Percentiles rank a stretch among this genome's conserved stretches.
Evolutionary conservation across 2,329 filamentous ascomycete genomes (phyloP).

Genomic region (Colletotrichum sp.): DNA sequence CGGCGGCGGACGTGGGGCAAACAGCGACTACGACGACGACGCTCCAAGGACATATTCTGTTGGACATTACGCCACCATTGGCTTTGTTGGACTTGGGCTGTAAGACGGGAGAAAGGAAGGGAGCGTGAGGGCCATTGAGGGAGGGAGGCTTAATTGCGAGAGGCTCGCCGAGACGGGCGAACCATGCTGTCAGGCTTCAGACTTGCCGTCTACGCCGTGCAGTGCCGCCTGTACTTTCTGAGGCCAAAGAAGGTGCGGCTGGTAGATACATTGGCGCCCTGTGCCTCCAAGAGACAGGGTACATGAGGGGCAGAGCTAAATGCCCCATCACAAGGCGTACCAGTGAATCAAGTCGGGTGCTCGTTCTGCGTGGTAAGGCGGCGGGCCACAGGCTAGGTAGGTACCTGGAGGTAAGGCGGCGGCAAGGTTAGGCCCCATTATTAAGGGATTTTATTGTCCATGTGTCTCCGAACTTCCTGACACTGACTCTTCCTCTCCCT

Average conservation of each 20-base stretch:
- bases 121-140: not conserved
- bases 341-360: not conserved
- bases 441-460: slow-evolving; percentile 9
- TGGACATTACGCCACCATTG: not conserved
- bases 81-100: not conserved
- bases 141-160: not conserved
- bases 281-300: not conserved
- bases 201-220: not conserved
- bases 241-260: not conserved
- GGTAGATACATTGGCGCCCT: not conserved
- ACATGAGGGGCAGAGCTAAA: not conserved
- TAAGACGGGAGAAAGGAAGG: not conserved
- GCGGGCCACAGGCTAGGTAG: not conserved
- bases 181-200: not conserved
- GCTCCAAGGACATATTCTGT: not conserved
- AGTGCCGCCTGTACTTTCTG: not conserved
- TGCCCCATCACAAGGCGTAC: not conserved
- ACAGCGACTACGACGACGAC: not conserved
- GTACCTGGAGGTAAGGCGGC: not conserved
- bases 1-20: not conserved
- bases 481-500: not conserved
- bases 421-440: slow-evolving; percentile 1
- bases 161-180: not conserved
- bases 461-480: not conserved
- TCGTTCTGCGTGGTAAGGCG: not conserved